These are phyloP conservation scores for Puccinia triticina DNA, from an alignment of 1,284 basidiomycete species.

Conservation along the genomic window DNA sequence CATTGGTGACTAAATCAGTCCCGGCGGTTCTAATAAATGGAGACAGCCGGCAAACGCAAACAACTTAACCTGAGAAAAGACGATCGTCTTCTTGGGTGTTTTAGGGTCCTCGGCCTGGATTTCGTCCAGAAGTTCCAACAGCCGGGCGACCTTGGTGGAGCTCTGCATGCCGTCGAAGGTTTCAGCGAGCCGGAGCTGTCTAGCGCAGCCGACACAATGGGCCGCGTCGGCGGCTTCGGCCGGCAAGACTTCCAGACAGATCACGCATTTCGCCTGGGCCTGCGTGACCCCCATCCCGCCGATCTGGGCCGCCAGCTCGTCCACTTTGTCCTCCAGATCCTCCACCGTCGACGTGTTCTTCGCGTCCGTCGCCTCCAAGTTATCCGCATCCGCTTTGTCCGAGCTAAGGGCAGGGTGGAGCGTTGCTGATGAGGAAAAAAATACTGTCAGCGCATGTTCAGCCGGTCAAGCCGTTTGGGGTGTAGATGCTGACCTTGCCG, in stretches of 20 bases:
- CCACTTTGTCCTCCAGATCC: slow-evolving; percentile 32
- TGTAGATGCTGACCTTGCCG: slow-evolving; percentile 72
- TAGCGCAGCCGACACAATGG: slow-evolving; percentile 24
- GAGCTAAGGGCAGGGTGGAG: slow-evolving; percentile 40
- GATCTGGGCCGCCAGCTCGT: slow-evolving; percentile 31
- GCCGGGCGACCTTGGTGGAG: slow-evolving; percentile 58
- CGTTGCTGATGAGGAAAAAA: slow-evolving; percentile 24
- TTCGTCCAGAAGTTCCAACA: slow-evolving; percentile 56
- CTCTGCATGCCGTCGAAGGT: slow-evolving; percentile 37
- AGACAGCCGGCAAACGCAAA: background rate
- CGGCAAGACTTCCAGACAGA: slow-evolving; percentile 27
- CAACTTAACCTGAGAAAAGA: slow-evolving; percentile 57
- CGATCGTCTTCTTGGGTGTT: slow-evolving; percentile 55
- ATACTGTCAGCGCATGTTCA: background rate
- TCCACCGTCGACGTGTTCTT: slow-evolving; percentile 12
- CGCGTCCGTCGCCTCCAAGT: slow-evolving; percentile 22
- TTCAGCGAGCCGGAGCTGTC: slow-evolving; percentile 27
- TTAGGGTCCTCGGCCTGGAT: slow-evolving; percentile 50
- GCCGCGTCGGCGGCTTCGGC: background rate
- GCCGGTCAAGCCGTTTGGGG: background rate
- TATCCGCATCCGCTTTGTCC: slow-evolving; percentile 30
- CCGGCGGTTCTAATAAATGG: too few species aligned
- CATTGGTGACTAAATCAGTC: too few species aligned
- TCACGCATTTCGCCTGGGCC: background rate
- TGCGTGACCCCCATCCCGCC: slow-evolving; percentile 12